These are phyloP conservation scores for Biscogniauxia marginata DNA, from an alignment of 2,329 filamentous ascomycete genomes.

Conservation along the genomic window DNA sequence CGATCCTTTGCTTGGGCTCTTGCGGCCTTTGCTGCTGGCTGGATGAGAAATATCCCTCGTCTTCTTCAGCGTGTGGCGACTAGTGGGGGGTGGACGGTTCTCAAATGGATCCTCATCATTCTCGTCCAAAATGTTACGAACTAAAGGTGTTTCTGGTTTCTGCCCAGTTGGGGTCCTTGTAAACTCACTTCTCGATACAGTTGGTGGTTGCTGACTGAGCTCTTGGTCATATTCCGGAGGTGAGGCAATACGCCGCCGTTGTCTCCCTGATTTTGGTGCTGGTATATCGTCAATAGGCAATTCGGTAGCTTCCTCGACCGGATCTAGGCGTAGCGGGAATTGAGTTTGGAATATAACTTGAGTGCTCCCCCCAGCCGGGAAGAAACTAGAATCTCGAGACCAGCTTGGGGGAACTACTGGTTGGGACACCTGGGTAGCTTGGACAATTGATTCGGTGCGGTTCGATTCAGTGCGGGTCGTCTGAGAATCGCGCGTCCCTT, in stretches of 20 bases:
- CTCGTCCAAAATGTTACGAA: constrained; percentile 29
- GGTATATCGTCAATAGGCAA: constrained; percentile 13
- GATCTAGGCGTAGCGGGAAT: constrained; percentile 29
- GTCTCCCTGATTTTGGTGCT: constrained; percentile 15
- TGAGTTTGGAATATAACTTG: constrained; percentile 56
- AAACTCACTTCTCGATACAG: constrained; percentile 15
- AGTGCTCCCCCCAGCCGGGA: constrained; percentile 29
- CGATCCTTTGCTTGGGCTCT: constrained; percentile 22
- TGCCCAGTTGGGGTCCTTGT: constrained; percentile 11
- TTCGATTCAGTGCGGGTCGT: too few species aligned
- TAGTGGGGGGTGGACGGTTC: constrained; percentile 15
- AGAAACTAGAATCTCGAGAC: constrained; percentile 33
- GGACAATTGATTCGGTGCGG: constrained; percentile 36
- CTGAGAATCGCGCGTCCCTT: constrained; percentile 11
- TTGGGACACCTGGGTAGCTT: constrained; percentile 43
- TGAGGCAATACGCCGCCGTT: constrained; percentile 11
- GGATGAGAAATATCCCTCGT: constrained; percentile 10
- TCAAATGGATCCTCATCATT: constrained; percentile 35
- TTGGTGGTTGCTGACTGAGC: constrained; percentile 12
- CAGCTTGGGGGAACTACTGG: constrained; percentile 28
- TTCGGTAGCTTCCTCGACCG: constrained; percentile 6
- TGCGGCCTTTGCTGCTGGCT: constrained; percentile 14
- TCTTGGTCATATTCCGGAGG: constrained; percentile 6
- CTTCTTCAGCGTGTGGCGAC: constrained; percentile 8
- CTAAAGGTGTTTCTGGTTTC: constrained; percentile 12